Conservation (phyloP, 2,329 filamentous ascomycete genomes). For the Arachnomyces sp. region DNA sequence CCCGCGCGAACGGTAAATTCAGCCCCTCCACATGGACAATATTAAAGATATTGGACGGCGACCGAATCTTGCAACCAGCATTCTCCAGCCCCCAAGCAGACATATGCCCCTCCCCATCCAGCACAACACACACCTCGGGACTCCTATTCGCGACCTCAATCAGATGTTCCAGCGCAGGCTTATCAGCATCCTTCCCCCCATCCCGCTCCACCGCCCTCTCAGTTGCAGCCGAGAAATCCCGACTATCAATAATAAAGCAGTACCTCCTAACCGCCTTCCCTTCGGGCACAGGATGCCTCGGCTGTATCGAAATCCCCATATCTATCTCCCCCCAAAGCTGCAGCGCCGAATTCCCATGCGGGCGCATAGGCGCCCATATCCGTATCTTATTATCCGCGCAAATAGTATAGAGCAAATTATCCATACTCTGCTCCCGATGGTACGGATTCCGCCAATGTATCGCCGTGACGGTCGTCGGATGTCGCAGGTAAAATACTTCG, state of each 20-base stretch:
- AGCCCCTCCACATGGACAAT: constrained; percentile 67
- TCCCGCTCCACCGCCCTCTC: constrained; percentile 63
- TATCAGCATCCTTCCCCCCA: constrained; percentile 51
- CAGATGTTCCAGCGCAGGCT: constrained; percentile 71
- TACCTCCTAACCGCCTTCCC: constrained; percentile 46
- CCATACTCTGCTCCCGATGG: constrained; percentile 66
- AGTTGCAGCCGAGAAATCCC: constrained; percentile 68
- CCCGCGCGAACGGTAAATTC: constrained; percentile 31
- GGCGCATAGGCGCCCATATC: constrained; percentile 73
- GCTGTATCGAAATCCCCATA: constrained; percentile 61
- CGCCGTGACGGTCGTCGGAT: constrained; percentile 69
- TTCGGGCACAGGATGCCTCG: constrained; percentile 36
- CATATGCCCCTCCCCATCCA: constrained; percentile 79
- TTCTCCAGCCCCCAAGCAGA: constrained; percentile 90
- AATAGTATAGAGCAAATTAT: constrained; percentile 85
- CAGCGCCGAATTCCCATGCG: constrained; percentile 61
- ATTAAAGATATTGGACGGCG: constrained; percentile 67
- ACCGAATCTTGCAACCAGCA: constrained; percentile 60
- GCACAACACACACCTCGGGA: constrained; percentile 77
- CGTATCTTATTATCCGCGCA: constrained; percentile 72
- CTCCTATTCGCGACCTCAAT: constrained; percentile 76
- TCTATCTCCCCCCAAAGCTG: constrained; percentile 76
- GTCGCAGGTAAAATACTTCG: constrained; percentile 82
- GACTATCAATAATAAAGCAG: constrained; percentile 73
- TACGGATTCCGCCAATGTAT: constrained; percentile 78